These are phyloP conservation scores for Capsella rubella DNA, from an alignment of 441 rosid genomes.

Conservation along the genomic window DNA sequence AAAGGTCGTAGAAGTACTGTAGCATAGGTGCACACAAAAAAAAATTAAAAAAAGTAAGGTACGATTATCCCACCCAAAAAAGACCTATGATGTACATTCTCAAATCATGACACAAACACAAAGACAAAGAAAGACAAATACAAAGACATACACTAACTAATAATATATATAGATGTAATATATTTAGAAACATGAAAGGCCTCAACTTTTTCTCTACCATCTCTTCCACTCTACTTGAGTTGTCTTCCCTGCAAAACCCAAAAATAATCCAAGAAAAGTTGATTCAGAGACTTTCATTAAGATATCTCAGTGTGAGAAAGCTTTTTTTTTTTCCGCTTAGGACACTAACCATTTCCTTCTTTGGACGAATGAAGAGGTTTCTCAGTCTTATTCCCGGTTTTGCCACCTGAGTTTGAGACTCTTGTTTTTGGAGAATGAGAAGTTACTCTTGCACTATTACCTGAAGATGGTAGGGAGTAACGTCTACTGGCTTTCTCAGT, in stretches of 20 bases:
- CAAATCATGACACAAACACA: slow-evolving; percentile 22
- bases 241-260: slow-evolving; percentile 67
- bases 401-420: slow-evolving; percentile 60
- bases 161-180: slow-evolving; percentile 21
- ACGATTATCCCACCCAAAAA: not conserved
- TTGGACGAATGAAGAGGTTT: slow-evolving; percentile 52
- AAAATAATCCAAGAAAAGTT: slow-evolving; percentile 16
- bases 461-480: slow-evolving; percentile 82
- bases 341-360: slow-evolving; percentile 72
- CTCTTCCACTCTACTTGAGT: slow-evolving; percentile 83
- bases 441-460: slow-evolving; percentile 62
- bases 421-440: slow-evolving; percentile 85
- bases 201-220: slow-evolving; percentile 41
- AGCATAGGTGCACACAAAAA: not conserved
- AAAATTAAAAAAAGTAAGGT: not conserved
- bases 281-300: not conserved
- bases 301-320: not conserved
- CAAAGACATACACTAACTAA: slow-evolving; percentile 10
- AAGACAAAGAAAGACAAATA: not conserved
- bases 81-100: slow-evolving; percentile 37
- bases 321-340: not conserved
- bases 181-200: slow-evolving; percentile 16
- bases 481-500: slow-evolving; percentile 71
- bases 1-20: slow-evolving; percentile 22
- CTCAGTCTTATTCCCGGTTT: slow-evolving; percentile 64